Base-by-base conservation (phyloP, 768 basidiomycete genomes). In the Lentinula boryana region DNA sequence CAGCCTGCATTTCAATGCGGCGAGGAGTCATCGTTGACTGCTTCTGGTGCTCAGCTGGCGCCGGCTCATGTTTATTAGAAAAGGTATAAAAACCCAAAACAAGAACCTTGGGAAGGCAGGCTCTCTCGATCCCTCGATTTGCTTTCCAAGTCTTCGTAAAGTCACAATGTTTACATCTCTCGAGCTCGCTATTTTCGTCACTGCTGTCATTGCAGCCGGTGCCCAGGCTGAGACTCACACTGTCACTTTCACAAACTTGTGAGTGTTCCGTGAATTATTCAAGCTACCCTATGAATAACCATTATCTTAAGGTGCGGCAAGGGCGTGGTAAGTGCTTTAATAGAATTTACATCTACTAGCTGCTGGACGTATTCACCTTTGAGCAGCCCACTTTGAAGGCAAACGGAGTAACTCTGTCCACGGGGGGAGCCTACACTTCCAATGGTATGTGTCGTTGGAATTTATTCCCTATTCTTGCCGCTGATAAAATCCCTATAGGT, bases 341-440 rank as follows among this genome's bases (percentile, higher is more conserved):
- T 27, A 27, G 27, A 27, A 3, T 27, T 3, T 2, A 27, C 27
- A 27, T 27, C 27, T 27, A 27, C 27, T 27, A 6, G 21, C n/a
- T n/a, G 21, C 12, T 48, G 9, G 21, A 27, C 16, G 32, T 6
- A n/a, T 9, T 33, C 48, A 5, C 41, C n/a, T 15, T 38, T 13
- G 36, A 38, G 38, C 15, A 59, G 58, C 58, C 58, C 9, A 27
- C 23, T 27, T 21, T 61, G 41, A 68, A 69, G 18, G 67, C 66
- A 48, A 64, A 62, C 16, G 64, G 62, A 27, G 62, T 62, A 21
- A 64, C 68, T 13, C 65, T 74, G 10, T 73, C 72, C 44, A 72
- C 67, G 41, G 72, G 72, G 4, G 66, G 63, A 8, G 66, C 63
- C 27, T 71, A 63, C 52, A 72, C 69, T n/a, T 56, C 21, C 38